A percentile compares a stretch with the other conserved stretches of the same genome.
Evolutionary conservation across 805 yeast species (phyloP).

Genomic region (Kazachstania psychrophila): DNA sequence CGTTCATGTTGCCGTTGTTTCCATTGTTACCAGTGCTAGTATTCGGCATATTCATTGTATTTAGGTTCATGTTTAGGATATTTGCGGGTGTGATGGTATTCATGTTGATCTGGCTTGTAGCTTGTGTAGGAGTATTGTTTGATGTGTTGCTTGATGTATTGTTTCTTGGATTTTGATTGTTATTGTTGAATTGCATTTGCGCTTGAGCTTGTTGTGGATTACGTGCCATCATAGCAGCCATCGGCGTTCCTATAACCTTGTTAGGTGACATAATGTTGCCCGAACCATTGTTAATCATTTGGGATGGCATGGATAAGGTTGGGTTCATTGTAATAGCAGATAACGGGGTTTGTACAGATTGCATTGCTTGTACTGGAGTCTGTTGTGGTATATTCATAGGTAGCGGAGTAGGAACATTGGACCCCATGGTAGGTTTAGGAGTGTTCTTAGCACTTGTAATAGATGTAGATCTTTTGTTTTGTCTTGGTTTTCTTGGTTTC

Average conservation of each 20-base stretch:
- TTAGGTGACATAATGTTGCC: background rate
- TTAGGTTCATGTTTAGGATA: conserved; percentile 14
- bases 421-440: conserved; percentile 1
- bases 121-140: background rate
- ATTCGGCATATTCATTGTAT: conserved; percentile 1
- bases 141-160: background rate
- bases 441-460: conserved; percentile 8
- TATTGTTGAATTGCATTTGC: background rate
- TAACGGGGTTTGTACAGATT: background rate
- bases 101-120: background rate
- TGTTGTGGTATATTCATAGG: background rate
- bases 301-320: conserved; percentile 1
- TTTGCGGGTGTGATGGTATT: conserved; percentile 10
- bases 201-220: background rate
- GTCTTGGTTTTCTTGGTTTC: conserved; percentile 25
- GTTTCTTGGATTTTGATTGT: background rate
- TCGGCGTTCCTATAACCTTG: conserved; percentile 1
- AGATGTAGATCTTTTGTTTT: conserved; percentile 1
- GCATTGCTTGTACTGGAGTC: background rate
- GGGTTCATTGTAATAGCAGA: conserved; percentile 5
- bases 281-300: background rate
- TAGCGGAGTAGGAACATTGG: no score
- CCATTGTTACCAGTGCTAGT: conserved; percentile 4
- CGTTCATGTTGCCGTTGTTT: conserved; percentile 6
- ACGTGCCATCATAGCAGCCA: background rate